Conservation (phyloP, 2,329 filamentous ascomycete species). For the Tolypocladium tundrense region DNA sequence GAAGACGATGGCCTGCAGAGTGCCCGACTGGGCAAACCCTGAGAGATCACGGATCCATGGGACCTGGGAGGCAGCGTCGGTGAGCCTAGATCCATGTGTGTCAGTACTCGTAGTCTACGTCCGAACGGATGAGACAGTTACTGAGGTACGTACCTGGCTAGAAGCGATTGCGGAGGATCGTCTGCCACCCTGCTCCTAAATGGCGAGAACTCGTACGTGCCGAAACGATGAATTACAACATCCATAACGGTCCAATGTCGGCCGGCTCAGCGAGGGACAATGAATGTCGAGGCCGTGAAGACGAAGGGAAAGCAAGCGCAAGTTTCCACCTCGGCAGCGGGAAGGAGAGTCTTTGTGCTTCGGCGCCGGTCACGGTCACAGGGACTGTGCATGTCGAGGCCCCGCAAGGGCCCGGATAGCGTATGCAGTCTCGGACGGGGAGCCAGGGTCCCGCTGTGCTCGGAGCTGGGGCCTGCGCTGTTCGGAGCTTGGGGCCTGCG, state of each 20-base stretch:
- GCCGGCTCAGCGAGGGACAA: neutral
- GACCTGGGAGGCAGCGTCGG: conserved; percentile 6
- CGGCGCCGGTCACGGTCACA: neutral
- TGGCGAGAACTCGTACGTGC: conserved; percentile 19
- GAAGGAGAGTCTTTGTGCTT: neutral
- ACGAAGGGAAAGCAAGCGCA: neutral
- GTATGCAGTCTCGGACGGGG: neutral
- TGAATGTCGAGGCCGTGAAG: neutral
- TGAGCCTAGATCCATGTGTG: neutral
- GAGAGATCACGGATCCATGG: conserved; percentile 30
- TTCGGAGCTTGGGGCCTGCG: neutral
- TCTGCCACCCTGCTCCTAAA: conserved; percentile 5
- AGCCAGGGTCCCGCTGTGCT: neutral
- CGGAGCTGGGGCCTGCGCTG: neutral
- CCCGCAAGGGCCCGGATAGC: neutral
- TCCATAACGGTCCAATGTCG: conserved; percentile 13
- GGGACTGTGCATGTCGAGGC: neutral
- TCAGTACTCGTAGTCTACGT: neutral
- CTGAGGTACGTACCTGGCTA: neutral
- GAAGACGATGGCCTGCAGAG: conserved; percentile 26
- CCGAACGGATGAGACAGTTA: no score
- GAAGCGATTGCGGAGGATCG: neutral
- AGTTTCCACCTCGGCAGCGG: neutral
- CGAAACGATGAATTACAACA: conserved; percentile 19
- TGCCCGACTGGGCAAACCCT: conserved; percentile 28